A percentile compares a stretch with the other conserved stretches of the same genome.
Evolutionary conservation across 148 eudicot genomes (phyloP).

Genomic region (Talinum fruticosum): DNA sequence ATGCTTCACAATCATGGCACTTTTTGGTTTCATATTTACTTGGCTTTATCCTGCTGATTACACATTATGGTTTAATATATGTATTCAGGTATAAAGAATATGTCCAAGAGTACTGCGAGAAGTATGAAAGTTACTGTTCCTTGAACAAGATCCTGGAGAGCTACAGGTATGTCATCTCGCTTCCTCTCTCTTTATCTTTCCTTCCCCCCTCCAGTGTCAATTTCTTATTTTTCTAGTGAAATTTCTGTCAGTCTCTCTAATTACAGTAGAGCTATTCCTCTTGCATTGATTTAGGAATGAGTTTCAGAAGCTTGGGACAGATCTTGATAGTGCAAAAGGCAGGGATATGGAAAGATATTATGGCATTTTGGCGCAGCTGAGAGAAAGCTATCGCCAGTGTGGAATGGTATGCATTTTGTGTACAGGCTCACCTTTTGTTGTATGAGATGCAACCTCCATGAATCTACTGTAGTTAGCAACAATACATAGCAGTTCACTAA

Average conservation of each 20-base stretch:
- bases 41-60: not conserved
- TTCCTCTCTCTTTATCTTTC: not conserved
- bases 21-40: not conserved
- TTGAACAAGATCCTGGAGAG: conserved; percentile 70
- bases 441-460: not conserved
- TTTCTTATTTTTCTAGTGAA: too few relatives aligned
- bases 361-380: conserved; percentile 53
- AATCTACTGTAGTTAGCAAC: conserved; percentile 8
- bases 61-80: not conserved
- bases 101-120: conserved; percentile 81
- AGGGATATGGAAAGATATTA: conserved; percentile 61
- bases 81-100: conserved; percentile 70
- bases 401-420: conserved; percentile 56
- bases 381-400: conserved; percentile 74
- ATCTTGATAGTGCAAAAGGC: conserved; percentile 71
- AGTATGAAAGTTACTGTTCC: conserved; percentile 70
- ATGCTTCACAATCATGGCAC: not conserved
- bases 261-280: conserved; percentile 4
- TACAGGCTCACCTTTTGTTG: not conserved
- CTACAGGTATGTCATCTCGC: conserved; percentile 44
- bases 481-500: not conserved
- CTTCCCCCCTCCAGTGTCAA: not conserved
- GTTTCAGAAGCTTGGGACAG: conserved; percentile 66
- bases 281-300: conserved; percentile 46
- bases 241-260: not conserved